Base-by-base conservation (phyloP, 495 filamentous ascomycete genomes). In the Aspergillus homomorphus region DNA sequence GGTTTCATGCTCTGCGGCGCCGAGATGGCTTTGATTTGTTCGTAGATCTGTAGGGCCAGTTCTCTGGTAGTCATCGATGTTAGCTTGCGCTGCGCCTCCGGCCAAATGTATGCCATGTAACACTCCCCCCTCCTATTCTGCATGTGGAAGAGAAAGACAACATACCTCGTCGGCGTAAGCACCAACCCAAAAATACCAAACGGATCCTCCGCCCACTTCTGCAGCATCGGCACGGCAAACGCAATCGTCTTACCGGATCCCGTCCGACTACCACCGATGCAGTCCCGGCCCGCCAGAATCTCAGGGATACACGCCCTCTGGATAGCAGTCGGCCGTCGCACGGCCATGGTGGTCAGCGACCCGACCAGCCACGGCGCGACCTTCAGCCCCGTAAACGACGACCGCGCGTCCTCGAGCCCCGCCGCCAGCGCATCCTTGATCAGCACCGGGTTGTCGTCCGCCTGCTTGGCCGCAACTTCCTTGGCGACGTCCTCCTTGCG, bases 161-260 rank as follows among this genome's bases (percentile, higher is more conserved):
- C 65, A 56, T 77, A 88, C 87, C 87, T 82, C 28, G 93, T 98
- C 2, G 93, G 92, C 0, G 94, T 98, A 60, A 98, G 75, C 18
- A 98, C 81, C 9, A 98, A 70, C 14, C 87, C 94, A 73, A 87
- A 98, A 65, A 97, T 91, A 38, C 91, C 95, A 58, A 87, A 83
- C 8, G 94, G 94, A 78, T 98, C 92, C 70, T 88, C 80, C 3
- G 94, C 85, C 94, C 92, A 98, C 72, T 86, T 86, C 67, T 97
- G 93, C 51, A 98, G 75, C 49, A 98, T 94, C 16, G 94, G 94
- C 9, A 89, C 90, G 14, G 92, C 87, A 74, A 98, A 98, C 33
- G 94, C 92, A 44, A 96, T 85, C n/a, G 94, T 98, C 77, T 98
- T 98, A 69, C 94, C 94, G n/a, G 93, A 96, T 75, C 94, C 94